These are phyloP conservation scores for Venturia effusa DNA, from an alignment of 2,329 filamentous ascomycete species.

Conservation along the genomic window DNA sequence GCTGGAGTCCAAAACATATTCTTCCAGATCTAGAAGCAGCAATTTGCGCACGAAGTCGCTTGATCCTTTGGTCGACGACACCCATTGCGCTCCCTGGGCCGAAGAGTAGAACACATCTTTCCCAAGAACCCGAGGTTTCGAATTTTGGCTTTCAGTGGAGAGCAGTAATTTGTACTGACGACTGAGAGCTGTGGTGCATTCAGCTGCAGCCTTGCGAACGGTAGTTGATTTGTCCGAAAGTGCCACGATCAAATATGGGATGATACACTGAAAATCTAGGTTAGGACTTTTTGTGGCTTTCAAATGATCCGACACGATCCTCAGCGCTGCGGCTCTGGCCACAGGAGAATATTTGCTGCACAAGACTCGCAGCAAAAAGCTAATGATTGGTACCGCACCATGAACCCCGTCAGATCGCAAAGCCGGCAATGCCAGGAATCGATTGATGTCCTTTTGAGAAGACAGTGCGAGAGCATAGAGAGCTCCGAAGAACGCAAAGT, in stretches of 20 bases:
- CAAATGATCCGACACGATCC: slow-evolving; percentile 14
- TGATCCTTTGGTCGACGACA: slow-evolving; percentile 25
- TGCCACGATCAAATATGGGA: slow-evolving; percentile 72
- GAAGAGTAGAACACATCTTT: slow-evolving; percentile 11
- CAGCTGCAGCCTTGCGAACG: slow-evolving; percentile 65
- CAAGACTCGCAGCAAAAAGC: slow-evolving; percentile 68
- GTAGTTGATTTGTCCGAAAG: slow-evolving; percentile 65
- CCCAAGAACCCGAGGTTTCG: not conserved
- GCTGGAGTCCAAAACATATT: slow-evolving; percentile 68
- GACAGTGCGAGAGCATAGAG: not conserved
- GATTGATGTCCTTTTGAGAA: not conserved
- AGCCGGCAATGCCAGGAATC: not conserved
- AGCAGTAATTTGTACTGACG: slow-evolving; percentile 12
- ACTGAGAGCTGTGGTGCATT: slow-evolving; percentile 39
- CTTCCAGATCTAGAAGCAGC: slow-evolving; percentile 68
- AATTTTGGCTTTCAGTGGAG: not conserved
- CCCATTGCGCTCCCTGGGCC: slow-evolving; percentile 4
- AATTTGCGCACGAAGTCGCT: slow-evolving; percentile 22
- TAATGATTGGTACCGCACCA: slow-evolving; percentile 56
- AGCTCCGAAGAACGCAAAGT: slow-evolving; percentile 16
- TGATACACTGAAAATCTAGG: slow-evolving; percentile 61
- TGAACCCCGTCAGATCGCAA: slow-evolving; percentile 44
- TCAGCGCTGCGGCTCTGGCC: slow-evolving; percentile 17
- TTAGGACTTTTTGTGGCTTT: slow-evolving; percentile 28
- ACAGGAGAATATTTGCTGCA: slow-evolving; percentile 53